Evolutionary conservation across 2,329 filamentous ascomycete species (phyloP).

Genomic region (Calcarisporium arbuscula): DNA sequence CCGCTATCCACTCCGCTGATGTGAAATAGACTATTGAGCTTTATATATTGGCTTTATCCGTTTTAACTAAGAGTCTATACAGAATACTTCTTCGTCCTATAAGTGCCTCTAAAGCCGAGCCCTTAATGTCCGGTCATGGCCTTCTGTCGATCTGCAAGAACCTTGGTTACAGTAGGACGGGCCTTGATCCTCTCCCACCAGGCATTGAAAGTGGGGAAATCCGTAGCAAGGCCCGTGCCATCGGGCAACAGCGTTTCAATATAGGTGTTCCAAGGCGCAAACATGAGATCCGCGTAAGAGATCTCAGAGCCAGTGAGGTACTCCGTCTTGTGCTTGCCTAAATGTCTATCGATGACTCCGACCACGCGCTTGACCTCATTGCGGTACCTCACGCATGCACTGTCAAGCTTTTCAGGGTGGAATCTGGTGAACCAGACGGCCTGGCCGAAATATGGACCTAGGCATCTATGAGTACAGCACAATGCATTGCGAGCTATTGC

Average conservation of each 20-base stretch:
- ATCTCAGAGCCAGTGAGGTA: conserved; percentile 16
- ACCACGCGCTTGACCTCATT: conserved; percentile 21
- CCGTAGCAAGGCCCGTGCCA: background rate
- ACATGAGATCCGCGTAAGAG: conserved; percentile 20
- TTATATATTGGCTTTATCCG: too few species aligned
- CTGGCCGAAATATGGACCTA: conserved; percentile 24
- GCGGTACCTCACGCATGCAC: conserved; percentile 21
- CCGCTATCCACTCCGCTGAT: too few species aligned
- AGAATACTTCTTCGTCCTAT: too few species aligned
- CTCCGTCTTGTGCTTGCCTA: conserved; percentile 14
- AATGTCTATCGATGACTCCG: conserved; percentile 18
- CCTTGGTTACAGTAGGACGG: conserved; percentile 3
- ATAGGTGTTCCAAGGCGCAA: conserved; percentile 15
- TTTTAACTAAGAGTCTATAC: too few species aligned
- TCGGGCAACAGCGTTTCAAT: background rate
- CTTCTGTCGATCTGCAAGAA: conserved; percentile 5
- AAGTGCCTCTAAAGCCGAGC: too few species aligned
- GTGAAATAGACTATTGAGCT: too few species aligned
- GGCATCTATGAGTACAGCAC: too few species aligned
- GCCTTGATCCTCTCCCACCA: conserved; percentile 5
- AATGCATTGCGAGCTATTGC: conserved; percentile 14
- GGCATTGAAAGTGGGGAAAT: conserved; percentile 5
- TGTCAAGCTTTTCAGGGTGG: conserved; percentile 17
- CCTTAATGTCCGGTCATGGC: too few species aligned
- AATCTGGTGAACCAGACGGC: conserved; percentile 14